Base-by-base conservation (phyloP, 2,329 filamentous ascomycete species). In the Aspergillus eucalypticola region DNA sequence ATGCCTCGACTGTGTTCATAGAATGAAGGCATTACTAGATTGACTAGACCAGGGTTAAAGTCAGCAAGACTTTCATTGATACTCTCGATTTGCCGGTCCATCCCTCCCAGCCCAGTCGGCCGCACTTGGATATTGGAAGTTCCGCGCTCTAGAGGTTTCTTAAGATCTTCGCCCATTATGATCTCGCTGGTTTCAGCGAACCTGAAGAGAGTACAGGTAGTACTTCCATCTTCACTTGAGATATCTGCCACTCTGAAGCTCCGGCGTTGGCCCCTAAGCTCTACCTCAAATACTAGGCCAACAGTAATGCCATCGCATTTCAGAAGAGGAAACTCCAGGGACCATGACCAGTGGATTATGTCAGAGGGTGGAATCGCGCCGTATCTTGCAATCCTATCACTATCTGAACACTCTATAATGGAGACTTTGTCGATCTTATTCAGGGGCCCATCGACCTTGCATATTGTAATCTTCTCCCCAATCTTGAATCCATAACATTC, bases 401-500 rank as follows among this genome's bases (percentile, higher is more conserved):
- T 60, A 64, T 75, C 72, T 11, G 83, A 84, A 8, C 85, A 78
- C 65, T 91, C 88, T 64, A 83, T 81, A 15, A 93, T 73, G 6
- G 84, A 76, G 3, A 94, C 80, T 27, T 82, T 79, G 3, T 83
- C 79, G 5, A 87, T 85, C 21, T 84, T 82, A 0, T 82, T 79
- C 10, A 89, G 75, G 2, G 77, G 67, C 2, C 76, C 77, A 7
- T 81, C 81, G 8, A 83, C 81, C 62, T 77, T 82, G 2, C 82
- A 79, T 23, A 93, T 83, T 7, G 83, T 81, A 51, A 96, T 80
- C 54, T 86, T 84, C 52, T 92, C 90, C 15, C 87, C 87, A 3
- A 95, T 80, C 62, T 89, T 88, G 67, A 96, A 84, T 1, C 86
- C 86, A 66, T 90, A 90, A 6, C 86, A 84, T 38, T 90, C 88